These are phyloP conservation scores for Lasiodiplodia gonubiensis DNA, from an alignment of 2,329 filamentous ascomycete species.

Conservation along the genomic window DNA sequence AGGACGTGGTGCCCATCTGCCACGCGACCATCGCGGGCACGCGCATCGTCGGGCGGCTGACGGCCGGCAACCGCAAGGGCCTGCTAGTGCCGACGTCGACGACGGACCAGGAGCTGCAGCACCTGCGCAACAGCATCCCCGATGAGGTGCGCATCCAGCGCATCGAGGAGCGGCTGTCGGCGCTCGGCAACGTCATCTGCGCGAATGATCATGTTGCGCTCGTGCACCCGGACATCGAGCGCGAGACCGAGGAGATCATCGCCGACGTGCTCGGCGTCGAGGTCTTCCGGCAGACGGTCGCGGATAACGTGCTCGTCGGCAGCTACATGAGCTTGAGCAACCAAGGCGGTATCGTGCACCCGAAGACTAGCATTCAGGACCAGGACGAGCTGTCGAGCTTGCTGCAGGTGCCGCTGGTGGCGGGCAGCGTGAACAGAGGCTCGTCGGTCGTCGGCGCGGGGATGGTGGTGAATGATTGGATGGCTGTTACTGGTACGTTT, in stretches of 20 bases:
- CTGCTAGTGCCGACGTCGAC: constrained; percentile 95
- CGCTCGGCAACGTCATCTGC: constrained; percentile 95
- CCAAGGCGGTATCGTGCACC: constrained; percentile 94
- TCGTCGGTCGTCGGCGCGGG: constrained; percentile 94
- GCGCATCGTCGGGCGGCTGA: constrained; percentile 92
- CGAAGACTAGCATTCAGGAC: constrained; percentile 95
- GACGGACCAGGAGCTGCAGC: constrained; percentile 97
- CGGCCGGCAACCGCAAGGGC: constrained; percentile 94
- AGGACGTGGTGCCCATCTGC: constrained; percentile 96
- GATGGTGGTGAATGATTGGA: constrained; percentile 98
- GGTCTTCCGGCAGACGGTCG: constrained; percentile 91
- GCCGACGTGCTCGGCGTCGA: constrained; percentile 90
- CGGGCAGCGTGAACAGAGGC: constrained; percentile 90
- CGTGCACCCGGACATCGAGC: constrained; percentile 93
- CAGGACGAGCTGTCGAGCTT: constrained; percentile 95
- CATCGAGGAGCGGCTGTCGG: constrained; percentile 95
- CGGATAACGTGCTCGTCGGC: constrained; percentile 94
- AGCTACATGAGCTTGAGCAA: constrained; percentile 97
- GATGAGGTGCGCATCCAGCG: constrained; percentile 92
- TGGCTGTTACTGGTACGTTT: constrained; percentile 74
- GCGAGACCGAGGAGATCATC: constrained; percentile 98
- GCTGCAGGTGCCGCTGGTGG: constrained; percentile 93
- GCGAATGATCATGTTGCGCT: constrained; percentile 96
- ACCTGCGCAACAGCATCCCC: constrained; percentile 92
- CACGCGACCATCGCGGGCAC: constrained; percentile 96